Base-by-base conservation (phyloP, 2,329 filamentous ascomycete species). In the Alternaria sp. region DNA sequence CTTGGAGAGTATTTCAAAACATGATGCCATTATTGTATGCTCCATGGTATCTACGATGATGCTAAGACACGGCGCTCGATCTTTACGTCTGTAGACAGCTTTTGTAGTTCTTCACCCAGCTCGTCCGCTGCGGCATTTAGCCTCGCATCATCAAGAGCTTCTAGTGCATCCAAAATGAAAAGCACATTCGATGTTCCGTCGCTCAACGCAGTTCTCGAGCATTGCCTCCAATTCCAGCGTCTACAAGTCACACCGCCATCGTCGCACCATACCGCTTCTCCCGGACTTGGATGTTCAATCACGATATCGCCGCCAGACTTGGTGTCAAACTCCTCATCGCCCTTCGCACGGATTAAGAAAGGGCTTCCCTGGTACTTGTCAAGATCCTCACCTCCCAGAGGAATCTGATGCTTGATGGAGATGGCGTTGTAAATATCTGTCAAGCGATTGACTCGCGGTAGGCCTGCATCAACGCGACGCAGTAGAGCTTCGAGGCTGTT, bases 391-490 rank as follows among this genome's bases (percentile, higher is more conserved):
- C 77, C 77, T 5, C 78, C 77, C 0, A 78, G 61, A 7, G 77
- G 77, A 31, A 79, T 72, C 53, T 78, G 75, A 45, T 78, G 68
- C 56, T 78, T 79, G 29, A 79, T 69, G 1, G 72, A 77, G 31
- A 79, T 75, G 2, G 71, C 76, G 51, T 79, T 80, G 59, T 79
- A 79, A 9, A 78, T 77, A 45, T 79, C 77, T 0, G 77, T 79
- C 49, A 79, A 52, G 2, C 76, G 68, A 50, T 80, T 80, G 10
- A 80, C 70, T 0, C 77, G 67, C 1, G 77, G 77, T 5, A 80
- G 45, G 0, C 76, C 77, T 13, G 39, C 55, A 6, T 73, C 70
- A 11, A 69, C 68, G 10, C 77, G 72, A 2, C 77, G 72, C 3
- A 74, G 73, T 7, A 77, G 49, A 0, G 78, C 72, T 60, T 79